A percentile compares a stretch with the other conserved stretches of the same genome.
phyloP scores from a whole-genome alignment of 257 asterid species.

The Anisodus tanguticus region DNA sequence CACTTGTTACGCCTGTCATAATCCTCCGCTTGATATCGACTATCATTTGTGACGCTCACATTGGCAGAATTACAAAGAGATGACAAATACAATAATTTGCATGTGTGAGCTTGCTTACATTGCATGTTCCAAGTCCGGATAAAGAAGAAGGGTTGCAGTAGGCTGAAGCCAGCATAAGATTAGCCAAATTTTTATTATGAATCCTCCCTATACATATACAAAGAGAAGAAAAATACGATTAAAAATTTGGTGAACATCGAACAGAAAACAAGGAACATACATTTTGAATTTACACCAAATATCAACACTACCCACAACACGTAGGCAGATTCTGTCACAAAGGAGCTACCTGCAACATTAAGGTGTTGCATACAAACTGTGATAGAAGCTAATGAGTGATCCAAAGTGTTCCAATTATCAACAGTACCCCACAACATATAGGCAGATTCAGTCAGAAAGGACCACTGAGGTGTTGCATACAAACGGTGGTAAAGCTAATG shows the following conservation, averaged over 20 bases:
- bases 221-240: too few relatives aligned
- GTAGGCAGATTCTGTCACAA: neutral
- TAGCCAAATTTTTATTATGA: too few relatives aligned
- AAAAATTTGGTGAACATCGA: neutral
- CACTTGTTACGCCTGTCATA: neutral
- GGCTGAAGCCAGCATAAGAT: too few relatives aligned
- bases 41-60: too few relatives aligned
- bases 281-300: neutral
- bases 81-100: neutral
- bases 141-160: too few relatives aligned
- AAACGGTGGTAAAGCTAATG: too few relatives aligned
- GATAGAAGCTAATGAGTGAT: neutral
- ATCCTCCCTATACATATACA: too few relatives aligned
- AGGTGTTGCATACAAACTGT: neutral
- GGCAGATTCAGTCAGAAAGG: too few relatives aligned
- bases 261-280: neutral
- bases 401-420: neutral
- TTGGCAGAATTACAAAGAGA: neutral
- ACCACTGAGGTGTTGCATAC: too few relatives aligned
- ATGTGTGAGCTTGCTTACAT: neutral
- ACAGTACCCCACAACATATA: neutral
- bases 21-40: neutral
- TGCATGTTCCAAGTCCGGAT: neutral
- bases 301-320: neutral
- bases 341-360: neutral